Percentiles rank a stretch among this genome's conserved stretches.
These are phyloP conservation scores for Kalmusia sp. DNA, from an alignment of 2,329 filamentous ascomycete genomes.

Conservation along the genomic window DNA sequence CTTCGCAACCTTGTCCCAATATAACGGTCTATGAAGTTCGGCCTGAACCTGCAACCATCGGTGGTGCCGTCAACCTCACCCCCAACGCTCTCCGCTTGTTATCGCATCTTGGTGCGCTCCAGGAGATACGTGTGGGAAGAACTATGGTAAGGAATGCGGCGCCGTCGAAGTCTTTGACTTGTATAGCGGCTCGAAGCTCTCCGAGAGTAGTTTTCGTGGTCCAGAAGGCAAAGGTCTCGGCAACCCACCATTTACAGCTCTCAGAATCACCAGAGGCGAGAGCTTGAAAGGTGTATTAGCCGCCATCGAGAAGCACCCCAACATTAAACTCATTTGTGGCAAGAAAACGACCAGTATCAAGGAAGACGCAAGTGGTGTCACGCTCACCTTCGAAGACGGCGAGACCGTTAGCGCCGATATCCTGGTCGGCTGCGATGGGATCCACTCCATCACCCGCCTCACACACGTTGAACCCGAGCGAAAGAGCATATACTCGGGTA, in stretches of 20 bases:
- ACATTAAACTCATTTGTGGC: constrained; percentile 52
- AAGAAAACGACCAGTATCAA: constrained; percentile 51
- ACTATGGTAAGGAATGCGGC: constrained; percentile 51
- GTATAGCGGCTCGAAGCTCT: constrained; percentile 51
- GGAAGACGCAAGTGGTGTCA: constrained; percentile 50
- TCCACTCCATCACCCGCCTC: constrained; percentile 53
- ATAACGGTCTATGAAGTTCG: constrained; percentile 60
- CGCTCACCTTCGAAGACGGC: constrained; percentile 57
- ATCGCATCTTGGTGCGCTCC: constrained; percentile 53
- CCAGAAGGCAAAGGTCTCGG: constrained; percentile 52
- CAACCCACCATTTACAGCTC: constrained; percentile 52
- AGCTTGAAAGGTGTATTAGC: constrained; percentile 52
- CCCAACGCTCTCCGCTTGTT: constrained; percentile 68
- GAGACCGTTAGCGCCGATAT: constrained; percentile 54
- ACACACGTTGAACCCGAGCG: constrained; percentile 54
- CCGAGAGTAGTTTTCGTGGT: constrained; percentile 52
- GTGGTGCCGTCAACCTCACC: constrained; percentile 67
- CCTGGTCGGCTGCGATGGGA: constrained; percentile 63
- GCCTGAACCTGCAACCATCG: constrained; percentile 54
- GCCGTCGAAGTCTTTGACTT: constrained; percentile 55
- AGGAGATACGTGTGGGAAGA: constrained; percentile 49
- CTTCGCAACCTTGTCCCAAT: constrained; percentile 38
- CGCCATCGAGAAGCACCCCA: constrained; percentile 48
- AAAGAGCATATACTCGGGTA: constrained; percentile 51
- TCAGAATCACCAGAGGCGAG: constrained; percentile 54